Base-by-base conservation (phyloP, 441 rosid species). In the Adansonia rubrostipa region DNA sequence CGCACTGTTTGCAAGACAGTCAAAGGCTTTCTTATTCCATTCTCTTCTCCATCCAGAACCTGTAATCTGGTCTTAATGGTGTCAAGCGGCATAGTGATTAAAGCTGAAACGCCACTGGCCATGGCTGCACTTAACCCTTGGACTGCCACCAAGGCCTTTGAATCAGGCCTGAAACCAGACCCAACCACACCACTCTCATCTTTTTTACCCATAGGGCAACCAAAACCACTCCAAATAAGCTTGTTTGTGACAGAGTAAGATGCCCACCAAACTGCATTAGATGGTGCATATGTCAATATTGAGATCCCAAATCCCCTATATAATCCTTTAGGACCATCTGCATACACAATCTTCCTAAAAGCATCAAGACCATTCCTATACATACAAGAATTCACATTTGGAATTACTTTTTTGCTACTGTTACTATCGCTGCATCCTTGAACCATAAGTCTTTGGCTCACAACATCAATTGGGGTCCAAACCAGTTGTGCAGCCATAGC, bases 11-110 rank as follows among this genome's bases (percentile, higher is more conserved):
- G 90, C 84, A 82, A 61, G 10, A 80, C 75, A 2, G 88, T 89
- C 81, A 78, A 79, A 1, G 93, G 90, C 53, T 80, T 86, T 50
- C 92, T 88, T 79, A 84, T 86, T 22, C 91, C 95, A 0, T 89
- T 91, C 77, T 90, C 93, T 51, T 91, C 97, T 3, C 87, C 84
- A 0, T 89, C 92, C 61, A 95, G 76, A 28, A 95, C 97, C 10
- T 95, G 98, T 81, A 95, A 69, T 80, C 97, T 82, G 0, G 97
- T 95, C 89, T 93, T 95, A 66, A 95, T 91, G 0, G 99, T 95
- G 73, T 95, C 99, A 20, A 95, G 84, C 20, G 98, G 99, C 92
- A 87, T 93, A 1, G 97, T 95, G 70, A 95, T 89, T 54, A 93
- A 71, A 45, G 99, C 97, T 0, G 95, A 90, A 40, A 86, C 84